phyloP scores from a whole-genome alignment of 1,139 yeast genomes.

The Suhomyces atakaporum region DNA sequence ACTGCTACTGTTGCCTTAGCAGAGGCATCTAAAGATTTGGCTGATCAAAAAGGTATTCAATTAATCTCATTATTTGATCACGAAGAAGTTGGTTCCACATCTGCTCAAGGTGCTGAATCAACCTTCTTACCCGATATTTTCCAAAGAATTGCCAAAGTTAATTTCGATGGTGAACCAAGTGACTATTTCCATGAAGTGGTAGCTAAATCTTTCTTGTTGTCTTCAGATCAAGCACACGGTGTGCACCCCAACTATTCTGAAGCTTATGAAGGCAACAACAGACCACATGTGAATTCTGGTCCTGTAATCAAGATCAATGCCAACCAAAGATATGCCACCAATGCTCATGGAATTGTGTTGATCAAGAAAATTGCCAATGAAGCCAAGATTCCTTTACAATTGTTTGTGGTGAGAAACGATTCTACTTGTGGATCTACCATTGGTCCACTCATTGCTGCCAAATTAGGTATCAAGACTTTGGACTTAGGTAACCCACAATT shows the following conservation, averaged over 20 bases:
- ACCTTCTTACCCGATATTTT: conserved; percentile 81
- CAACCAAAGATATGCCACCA: conserved; percentile 92
- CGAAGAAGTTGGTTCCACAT: conserved; percentile 90
- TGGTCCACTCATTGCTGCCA: conserved; percentile 90
- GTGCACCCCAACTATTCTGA: conserved; percentile 87
- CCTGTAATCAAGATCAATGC: conserved; percentile 95
- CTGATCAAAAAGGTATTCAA: conserved; percentile 58
- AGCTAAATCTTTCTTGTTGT: conserved; percentile 82
- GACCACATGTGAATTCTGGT: conserved; percentile 81
- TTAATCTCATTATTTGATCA: conserved; percentile 86
- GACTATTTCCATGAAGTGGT: conserved; percentile 58
- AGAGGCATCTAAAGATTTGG: conserved; percentile 48
- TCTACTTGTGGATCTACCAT: conserved; percentile 96
- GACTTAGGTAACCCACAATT: conserved; percentile 94
- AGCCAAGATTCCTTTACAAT: conserved; percentile 68
- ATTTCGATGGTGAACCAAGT: conserved; percentile 20
- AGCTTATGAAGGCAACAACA: conserved; percentile 74
- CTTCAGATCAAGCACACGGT: conserved; percentile 97
- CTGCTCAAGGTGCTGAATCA: conserved; percentile 97
- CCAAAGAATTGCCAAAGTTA: conserved; percentile 59
- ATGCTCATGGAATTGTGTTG: conserved; percentile 83
- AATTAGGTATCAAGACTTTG: conserved; percentile 83
- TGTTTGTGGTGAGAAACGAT: conserved; percentile 89
- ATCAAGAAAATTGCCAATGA: conserved; percentile 69
- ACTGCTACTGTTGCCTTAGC: conserved; percentile 74